Evolutionary conservation across 2,329 filamentous ascomycete genomes (phyloP).

Genomic region (Plenodomus tracheiphilus): DNA sequence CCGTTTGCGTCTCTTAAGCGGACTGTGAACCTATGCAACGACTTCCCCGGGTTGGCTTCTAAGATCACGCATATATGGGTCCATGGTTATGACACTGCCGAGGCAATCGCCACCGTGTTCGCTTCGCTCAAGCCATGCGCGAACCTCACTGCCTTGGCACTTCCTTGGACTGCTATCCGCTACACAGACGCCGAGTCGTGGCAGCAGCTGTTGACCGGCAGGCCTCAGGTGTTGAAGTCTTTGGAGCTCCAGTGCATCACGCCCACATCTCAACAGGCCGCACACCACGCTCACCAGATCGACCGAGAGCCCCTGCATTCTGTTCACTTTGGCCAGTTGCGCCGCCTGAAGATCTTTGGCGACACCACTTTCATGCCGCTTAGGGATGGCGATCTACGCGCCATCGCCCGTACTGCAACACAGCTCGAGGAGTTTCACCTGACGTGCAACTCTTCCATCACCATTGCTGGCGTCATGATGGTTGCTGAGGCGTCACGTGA

Average conservation of each 20-base stretch:
- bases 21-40: conserved; percentile 51
- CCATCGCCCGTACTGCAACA: conserved; percentile 56
- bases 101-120: conserved; percentile 56
- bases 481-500: conserved; percentile 54
- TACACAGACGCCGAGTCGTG: conserved; percentile 54
- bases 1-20: conserved; percentile 52
- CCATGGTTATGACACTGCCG: conserved; percentile 57
- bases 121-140: conserved; percentile 52
- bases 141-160: conserved; percentile 52
- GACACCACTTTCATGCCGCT: conserved; percentile 58
- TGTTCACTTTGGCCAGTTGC: conserved; percentile 55
- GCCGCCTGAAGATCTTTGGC: conserved; percentile 58
- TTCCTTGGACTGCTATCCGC: conserved; percentile 58
- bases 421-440: conserved; percentile 58
- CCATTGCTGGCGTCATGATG: conserved; percentile 57
- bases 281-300: conserved; percentile 44
- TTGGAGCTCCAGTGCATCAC: conserved; percentile 57
- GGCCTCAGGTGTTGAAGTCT: conserved; percentile 53
- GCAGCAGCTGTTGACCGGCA: conserved; percentile 51
- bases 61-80: conserved; percentile 59
- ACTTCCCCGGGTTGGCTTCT: conserved; percentile 50
- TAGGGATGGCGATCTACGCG: conserved; percentile 53
- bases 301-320: conserved; percentile 52
- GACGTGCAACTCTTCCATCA: conserved; percentile 58
- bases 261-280: conserved; percentile 51